Evolutionary conservation across 2,329 filamentous ascomycete genomes (phyloP).

Genomic region (Sclerotinia glacialis): DNA sequence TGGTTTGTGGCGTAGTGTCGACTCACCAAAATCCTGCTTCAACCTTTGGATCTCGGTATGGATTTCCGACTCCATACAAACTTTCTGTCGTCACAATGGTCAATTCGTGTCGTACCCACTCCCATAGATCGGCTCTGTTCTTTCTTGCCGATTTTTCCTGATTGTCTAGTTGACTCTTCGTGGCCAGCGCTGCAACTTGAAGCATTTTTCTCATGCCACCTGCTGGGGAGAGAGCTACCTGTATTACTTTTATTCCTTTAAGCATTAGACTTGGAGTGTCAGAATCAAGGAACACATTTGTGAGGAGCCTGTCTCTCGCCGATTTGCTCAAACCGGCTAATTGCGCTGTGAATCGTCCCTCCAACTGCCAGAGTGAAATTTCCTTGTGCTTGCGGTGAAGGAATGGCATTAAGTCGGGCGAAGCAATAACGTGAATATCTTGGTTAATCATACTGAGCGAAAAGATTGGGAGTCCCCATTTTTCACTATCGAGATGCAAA

Average conservation of each 20-base stretch:
- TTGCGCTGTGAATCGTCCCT: slow-evolving; percentile 4
- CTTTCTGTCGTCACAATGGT: slow-evolving; percentile 14
- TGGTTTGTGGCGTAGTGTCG: no score
- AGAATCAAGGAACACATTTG: background rate
- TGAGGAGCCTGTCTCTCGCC: background rate
- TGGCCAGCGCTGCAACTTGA: background rate
- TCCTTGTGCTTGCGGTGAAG: slow-evolving; percentile 11
- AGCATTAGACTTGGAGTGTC: background rate
- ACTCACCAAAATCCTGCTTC: slow-evolving; percentile 20
- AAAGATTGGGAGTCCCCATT: slow-evolving; percentile 11
- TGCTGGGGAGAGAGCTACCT: background rate
- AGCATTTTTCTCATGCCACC: slow-evolving; percentile 4
- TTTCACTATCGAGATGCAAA: background rate
- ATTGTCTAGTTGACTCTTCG: background rate
- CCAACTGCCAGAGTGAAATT: slow-evolving; percentile 15
- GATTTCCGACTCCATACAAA: slow-evolving; percentile 14
- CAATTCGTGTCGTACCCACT: slow-evolving; percentile 16
- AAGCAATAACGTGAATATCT: slow-evolving; percentile 2
- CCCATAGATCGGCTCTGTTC: background rate
- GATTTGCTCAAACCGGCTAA: background rate
- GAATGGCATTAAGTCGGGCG: background rate
- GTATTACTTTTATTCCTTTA: slow-evolving; percentile 12
- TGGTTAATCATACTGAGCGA: background rate
- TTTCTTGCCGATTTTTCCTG: background rate
- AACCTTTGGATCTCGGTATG: slow-evolving; percentile 13